Evolutionary conservation across 1,139 yeast genomes (phyloP), one percentile per base, ranked within the genome.

Genomic region (Petasospora rhodanensis): DNA sequence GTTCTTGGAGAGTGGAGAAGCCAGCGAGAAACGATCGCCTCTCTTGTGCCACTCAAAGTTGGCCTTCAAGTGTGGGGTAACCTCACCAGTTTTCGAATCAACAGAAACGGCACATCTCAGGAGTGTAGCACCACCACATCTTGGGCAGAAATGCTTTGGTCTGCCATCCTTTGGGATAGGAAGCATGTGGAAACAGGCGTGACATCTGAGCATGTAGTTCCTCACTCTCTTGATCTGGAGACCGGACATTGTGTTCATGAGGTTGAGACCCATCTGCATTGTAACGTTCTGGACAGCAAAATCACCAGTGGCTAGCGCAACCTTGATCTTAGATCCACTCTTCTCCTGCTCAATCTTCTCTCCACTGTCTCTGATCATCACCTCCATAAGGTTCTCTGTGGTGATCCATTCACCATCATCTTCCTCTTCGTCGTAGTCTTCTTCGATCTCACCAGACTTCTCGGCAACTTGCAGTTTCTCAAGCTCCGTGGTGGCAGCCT

Each of bases 381-480:
- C 77, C 47, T 80, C 85, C 28, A 73, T 68, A 26, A 91, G 59
- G 50, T 87, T 89, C 7, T 84, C 95, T 6, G 91, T 82, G 0
- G 96, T 86, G 49, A 91, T 93, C 98, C 98, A 91, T 32, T 85
- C 96, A 15, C 93, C 96, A 46, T 83, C 95, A 46, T 82, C 93
- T 38, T 80, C 73, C 13, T 62, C 76, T 14, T 68, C 80, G 26
- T 73, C 70, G 35, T 66, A 74, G 9, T 70, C 78, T 41, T 70
- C 77, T 1, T 50, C 47, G 8, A 57, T 49, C 16, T 46, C 53
- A 7, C 27, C 6, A 14, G 24, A n/a, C 17, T 11, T 14, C 34
- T 34, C 35, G 7, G 31, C 32, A 8, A 29, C 25, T 12, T 21
- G 31, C 13, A 30, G 5, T 7, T 30, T 26, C 18, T 38, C 42